Percentiles rank a stretch among this genome's conserved stretches.
Conservation (phyloP, 208 protist genomes). For the Leishmania guyanensis region DNA sequence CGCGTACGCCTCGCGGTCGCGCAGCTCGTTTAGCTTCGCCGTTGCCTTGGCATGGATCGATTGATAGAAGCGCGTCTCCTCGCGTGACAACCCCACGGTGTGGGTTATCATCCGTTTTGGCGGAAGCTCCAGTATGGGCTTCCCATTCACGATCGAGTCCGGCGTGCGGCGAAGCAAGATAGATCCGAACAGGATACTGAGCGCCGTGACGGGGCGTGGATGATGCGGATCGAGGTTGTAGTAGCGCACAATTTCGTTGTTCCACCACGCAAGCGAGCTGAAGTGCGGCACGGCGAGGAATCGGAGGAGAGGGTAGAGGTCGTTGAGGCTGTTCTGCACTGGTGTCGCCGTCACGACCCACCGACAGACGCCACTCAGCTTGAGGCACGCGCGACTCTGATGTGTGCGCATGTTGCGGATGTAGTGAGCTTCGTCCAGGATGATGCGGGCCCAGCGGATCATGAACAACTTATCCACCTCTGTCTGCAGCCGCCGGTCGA, state of each 20-base stretch:
- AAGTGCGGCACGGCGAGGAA: slow-evolving; percentile 79
- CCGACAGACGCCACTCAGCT: slow-evolving; percentile 43
- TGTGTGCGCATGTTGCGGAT: slow-evolving; percentile 74
- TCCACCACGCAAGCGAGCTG: slow-evolving; percentile 65
- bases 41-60: slow-evolving; percentile 51
- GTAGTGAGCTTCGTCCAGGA: slow-evolving; percentile 92
- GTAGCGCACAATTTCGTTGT: slow-evolving; percentile 59
- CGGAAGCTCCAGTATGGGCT: slow-evolving; percentile 52
- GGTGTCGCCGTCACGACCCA: slow-evolving; percentile 76
- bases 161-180: slow-evolving; percentile 70
- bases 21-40: slow-evolving; percentile 44
- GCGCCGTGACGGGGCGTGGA: slow-evolving; percentile 51
- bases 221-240: slow-evolving; percentile 47
- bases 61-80: slow-evolving; percentile 56
- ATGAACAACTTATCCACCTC: slow-evolving; percentile 63
- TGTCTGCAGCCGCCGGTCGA: slow-evolving; percentile 27
- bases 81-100: slow-evolving; percentile 37
- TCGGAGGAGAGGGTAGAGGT: slow-evolving; percentile 65
- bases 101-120: slow-evolving; percentile 36
- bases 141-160: slow-evolving; percentile 45
- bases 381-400: slow-evolving; percentile 47
- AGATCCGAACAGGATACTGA: slow-evolving; percentile 53
- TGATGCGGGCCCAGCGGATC: slow-evolving; percentile 85
- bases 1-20: slow-evolving; percentile 13
- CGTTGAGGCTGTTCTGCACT: slow-evolving; percentile 71